Base-by-base conservation (phyloP, 352 stramenopile species). In the Pythium graminicola region DNA sequence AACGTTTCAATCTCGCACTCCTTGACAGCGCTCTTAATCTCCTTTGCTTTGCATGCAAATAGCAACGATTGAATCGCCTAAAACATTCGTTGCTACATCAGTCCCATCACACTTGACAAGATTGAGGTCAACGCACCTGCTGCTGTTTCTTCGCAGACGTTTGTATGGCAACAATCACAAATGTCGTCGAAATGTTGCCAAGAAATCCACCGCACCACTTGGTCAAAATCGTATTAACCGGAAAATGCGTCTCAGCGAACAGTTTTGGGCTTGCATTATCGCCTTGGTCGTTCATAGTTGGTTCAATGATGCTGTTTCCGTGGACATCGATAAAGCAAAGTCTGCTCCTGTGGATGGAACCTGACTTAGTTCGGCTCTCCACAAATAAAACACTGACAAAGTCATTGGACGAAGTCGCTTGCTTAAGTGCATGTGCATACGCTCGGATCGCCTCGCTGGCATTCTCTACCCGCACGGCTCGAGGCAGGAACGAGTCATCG, bases 21-120 rank as follows among this genome's bases (percentile, higher is more conserved):
- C 20, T 20, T 14, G 1, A 54, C 61, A 26, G 27, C 48, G 22
- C 55, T 77, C 38, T 68, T 73, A 35, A 92, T 85, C 17, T 89
- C 78, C 50, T 87, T 89, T 11, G 79, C 76, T 36, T 86, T 87
- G 65, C 76, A 89, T 2, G 76, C 81, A 49, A 87, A 92, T 62
- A 92, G 47, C 9, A 92, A 57, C 11, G 76, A 80, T 33, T 89
- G 78, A 33, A 92, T 89, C 4, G 78, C 80, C 77, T 90, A 58
- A 56, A 5, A 3, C 10, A 9, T 22, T 43, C 36, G n/a, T n/a
- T n/a, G n/a, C n/a, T n/a, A n/a, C n/a, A 46, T 23, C 20, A 16
- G 5, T 24, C 26, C 0, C 7, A 28, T 9, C 6, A 46, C 29
- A 6, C 7, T 8, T n/a, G 9, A 22, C 39, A 9, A 29, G 39